Base-by-base conservation (phyloP, 768 basidiomycete genomes). In the Psilocybe sp. region DNA sequence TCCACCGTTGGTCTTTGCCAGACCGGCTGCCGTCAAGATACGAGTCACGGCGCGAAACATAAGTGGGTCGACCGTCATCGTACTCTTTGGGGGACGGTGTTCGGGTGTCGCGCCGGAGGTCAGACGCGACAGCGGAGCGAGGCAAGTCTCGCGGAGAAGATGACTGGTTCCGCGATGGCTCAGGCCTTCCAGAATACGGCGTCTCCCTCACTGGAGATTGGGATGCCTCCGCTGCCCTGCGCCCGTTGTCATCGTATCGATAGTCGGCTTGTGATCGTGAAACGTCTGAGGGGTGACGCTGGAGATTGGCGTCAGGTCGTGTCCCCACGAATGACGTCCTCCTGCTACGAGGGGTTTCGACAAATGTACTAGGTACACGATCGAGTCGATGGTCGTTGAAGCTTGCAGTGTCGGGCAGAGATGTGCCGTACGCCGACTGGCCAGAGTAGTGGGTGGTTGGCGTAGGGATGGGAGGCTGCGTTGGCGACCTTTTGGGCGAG, bases 321-420 rank as follows among this genome's bases (percentile, higher is more conserved):
- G 53, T 49, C 11, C 59, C 59, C 10, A 45, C 46, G 10, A 60
- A 47, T 23, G 59, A 57, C 14, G 53, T 47, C 34, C 56, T 53
- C 34, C 60, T 55, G 48, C 40, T 44, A 41, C 49, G 49, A 19
- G 49, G 38, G 28, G 42, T 41, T 43, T 50, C 49, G 20, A 50
- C 23, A 2, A 35, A 13, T 8, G 36, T 28, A 36, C 35, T 8
- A 4, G 42, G 40, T 32, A 40, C 31, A 44, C 51, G 53, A 19
- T 55, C 50, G 32, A 39, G 47, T 33, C 41, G 43, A 19, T 48
- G 50, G 14, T 55, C 50, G 19, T 50, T 44, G 20, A 38, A 40
- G 5, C 40, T 19, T 14, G 16, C 18, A 15, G 20, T 44, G 15
- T 52, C 54, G 36, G 50, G 58, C 23, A 42, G 40, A 8, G 53